These are phyloP conservation scores for Backusella liffmaniae DNA, from an alignment of 192 early-diverging fungal genomes.

Conservation along the genomic window DNA sequence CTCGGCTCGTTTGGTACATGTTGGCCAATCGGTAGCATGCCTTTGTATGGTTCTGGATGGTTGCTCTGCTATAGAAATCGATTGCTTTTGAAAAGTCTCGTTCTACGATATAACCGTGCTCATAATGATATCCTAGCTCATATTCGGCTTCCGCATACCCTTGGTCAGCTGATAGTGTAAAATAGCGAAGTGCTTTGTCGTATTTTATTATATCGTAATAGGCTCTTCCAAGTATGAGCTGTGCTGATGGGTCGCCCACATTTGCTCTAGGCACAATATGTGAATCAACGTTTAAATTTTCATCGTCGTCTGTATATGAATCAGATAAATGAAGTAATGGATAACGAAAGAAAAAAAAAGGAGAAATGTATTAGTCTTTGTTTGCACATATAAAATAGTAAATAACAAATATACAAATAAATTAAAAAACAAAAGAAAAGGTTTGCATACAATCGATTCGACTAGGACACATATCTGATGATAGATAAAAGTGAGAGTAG, in stretches of 20 bases:
- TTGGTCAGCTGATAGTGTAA: conserved; percentile 61
- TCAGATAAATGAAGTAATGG: not conserved
- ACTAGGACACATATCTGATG: not conserved
- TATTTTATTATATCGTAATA: not conserved
- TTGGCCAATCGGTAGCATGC: conserved; percentile 57
- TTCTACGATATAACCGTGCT: conserved; percentile 64
- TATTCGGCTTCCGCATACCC: conserved; percentile 62
- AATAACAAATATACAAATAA: not conserved
- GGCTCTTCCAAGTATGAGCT: not conserved
- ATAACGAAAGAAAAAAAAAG: not conserved
- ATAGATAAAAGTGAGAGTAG: not conserved
- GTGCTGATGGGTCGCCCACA: not conserved
- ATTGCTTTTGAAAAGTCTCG: conserved; percentile 66
- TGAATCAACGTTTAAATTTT: not conserved
- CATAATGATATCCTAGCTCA: conserved; percentile 78
- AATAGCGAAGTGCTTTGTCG: conserved; percentile 39
- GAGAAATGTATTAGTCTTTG: not conserved
- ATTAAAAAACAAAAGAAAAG: not conserved
- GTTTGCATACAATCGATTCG: not conserved
- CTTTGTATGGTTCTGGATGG: conserved; percentile 47
- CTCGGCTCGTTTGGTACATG: conserved; percentile 58
- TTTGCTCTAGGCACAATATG: not conserved
- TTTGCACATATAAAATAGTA: too few species aligned
- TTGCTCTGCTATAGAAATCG: conserved; percentile 51
- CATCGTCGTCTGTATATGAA: not conserved